These are phyloP conservation scores for Eimeria praecox DNA, from an alignment of 169 alveolate genomes.

Conservation along the genomic window DNA sequence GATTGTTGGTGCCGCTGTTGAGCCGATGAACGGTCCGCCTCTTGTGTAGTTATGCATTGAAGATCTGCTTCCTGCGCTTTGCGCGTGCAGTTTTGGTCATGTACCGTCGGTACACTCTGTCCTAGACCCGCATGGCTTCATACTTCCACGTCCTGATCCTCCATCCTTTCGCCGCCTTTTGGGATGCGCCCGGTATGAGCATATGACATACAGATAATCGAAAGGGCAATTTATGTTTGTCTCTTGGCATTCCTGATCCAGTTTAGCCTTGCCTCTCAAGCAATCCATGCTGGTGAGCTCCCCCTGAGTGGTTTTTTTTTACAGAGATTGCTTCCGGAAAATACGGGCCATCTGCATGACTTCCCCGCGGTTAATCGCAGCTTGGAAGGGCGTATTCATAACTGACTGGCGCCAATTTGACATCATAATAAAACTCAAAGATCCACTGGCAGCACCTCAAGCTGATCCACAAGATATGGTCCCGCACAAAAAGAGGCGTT, in stretches of 20 bases:
- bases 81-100: constrained; percentile 63
- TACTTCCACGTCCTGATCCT: constrained; percentile 76
- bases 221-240: neutral
- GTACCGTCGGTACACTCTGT: constrained; percentile 74
- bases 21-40: neutral
- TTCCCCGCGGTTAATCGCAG: constrained; percentile 33
- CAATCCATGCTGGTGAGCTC: neutral
- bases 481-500: constrained; percentile 58
- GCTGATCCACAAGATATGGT: neutral
- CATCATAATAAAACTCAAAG: constrained; percentile 27
- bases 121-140: constrained; percentile 81
- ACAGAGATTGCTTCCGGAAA: constrained; percentile 58
- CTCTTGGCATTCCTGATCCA: neutral
- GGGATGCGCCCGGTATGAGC: constrained; percentile 77
- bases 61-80: neutral
- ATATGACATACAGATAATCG: neutral
- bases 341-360: constrained; percentile 21
- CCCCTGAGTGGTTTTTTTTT: neutral
- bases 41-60: neutral
- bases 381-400: constrained; percentile 41
- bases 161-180: constrained; percentile 69
- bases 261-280: too few species aligned
- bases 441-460: constrained; percentile 46
- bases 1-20: neutral
- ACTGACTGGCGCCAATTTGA: constrained; percentile 73